phyloP scores from a whole-genome alignment of 331 rosid genomes.

The Stylosanthes scabra region DNA sequence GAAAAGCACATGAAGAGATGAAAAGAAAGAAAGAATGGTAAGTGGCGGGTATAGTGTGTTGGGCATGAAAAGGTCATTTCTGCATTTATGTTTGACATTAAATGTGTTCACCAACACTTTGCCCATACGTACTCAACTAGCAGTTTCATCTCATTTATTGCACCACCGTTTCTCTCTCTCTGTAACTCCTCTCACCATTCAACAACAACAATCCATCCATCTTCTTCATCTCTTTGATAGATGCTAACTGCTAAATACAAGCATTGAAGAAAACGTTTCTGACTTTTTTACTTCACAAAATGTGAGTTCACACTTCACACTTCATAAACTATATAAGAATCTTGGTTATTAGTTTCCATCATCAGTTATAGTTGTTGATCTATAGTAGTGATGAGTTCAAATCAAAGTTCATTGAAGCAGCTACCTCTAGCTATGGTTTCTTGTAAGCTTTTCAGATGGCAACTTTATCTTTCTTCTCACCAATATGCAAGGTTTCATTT shows the following conservation, averaged over 20 bases:
- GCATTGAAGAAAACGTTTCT: too few species aligned
- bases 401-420: too few species aligned
- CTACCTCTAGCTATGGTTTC: too few species aligned
- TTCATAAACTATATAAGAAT: neutral
- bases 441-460: neutral
- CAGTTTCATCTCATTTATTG: slow-evolving; percentile 64
- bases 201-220: too few species aligned
- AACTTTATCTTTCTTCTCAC: neutral
- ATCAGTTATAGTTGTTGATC: neutral
- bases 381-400: neutral
- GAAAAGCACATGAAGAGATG: too few species aligned
- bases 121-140: slow-evolving; percentile 48
- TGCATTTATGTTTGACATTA: slow-evolving; percentile 72
- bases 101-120: slow-evolving; percentile 62
- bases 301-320: neutral
- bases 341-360: too few species aligned
- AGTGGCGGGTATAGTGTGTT: slow-evolving; percentile 3
- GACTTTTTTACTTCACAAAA: neutral
- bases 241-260: too few species aligned
- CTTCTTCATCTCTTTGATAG: neutral
- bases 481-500: neutral
- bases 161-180: slow-evolving; percentile 35
- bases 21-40: too few species aligned
- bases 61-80: slow-evolving; percentile 57
- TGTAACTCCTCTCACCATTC: neutral